A percentile compares a stretch with the other conserved stretches of the same genome.
phyloP scores from a whole-genome alignment of 108 stramenopile genomes.

The Schizochytrium sp. region DNA sequence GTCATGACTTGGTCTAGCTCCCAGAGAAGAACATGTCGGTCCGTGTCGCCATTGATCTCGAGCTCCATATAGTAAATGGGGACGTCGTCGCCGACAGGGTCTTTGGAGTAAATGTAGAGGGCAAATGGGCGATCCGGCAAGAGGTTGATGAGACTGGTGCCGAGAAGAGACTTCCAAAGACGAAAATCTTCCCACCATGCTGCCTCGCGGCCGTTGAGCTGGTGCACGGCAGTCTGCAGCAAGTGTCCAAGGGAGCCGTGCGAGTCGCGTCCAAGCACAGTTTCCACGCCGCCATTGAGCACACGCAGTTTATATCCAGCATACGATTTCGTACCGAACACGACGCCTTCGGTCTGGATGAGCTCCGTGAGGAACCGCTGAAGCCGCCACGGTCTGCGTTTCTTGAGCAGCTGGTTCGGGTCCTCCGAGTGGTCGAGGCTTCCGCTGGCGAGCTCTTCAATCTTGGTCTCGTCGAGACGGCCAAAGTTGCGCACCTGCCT shows the following conservation, averaged over 20 bases:
- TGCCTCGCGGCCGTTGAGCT: neutral
- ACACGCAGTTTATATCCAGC: neutral
- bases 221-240: neutral
- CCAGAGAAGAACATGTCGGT: neutral
- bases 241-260: neutral
- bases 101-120: neutral
- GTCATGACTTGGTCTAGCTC: constrained; percentile 1
- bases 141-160: neutral
- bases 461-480: neutral
- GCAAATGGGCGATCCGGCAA: neutral
- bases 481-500: constrained; percentile 13
- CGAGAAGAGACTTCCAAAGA: neutral
- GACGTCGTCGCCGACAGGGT: neutral
- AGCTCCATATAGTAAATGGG: constrained; percentile 17
- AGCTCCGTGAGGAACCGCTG: neutral
- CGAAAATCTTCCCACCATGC: neutral
- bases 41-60: neutral
- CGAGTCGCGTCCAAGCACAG: neutral
- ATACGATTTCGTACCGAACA: neutral
- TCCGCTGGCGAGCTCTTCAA: neutral
- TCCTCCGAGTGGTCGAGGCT: neutral
- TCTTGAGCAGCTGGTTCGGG: neutral
- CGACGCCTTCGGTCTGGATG: neutral
- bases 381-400: neutral
- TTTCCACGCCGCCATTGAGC: neutral